Evolutionary conservation across 768 basidiomycete genomes (phyloP), one percentile per base, ranked within the genome.

Genomic region (Termitomyces sp.): DNA sequence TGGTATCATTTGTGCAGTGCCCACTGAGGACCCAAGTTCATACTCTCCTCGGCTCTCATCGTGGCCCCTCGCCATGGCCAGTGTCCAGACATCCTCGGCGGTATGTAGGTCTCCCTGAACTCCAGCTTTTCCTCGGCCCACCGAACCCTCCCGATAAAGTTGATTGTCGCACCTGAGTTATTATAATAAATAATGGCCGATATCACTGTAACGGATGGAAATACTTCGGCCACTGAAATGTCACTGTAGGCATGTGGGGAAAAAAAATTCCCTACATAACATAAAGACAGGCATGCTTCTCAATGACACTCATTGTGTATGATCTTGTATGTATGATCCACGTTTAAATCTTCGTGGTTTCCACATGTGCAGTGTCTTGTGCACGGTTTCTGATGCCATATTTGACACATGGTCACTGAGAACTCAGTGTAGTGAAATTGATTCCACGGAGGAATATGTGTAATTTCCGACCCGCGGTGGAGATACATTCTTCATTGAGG

Each of bases 401-500:
- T 61, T 57, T 73, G 72, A 73, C 72, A 72, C 71, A 73, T 70
- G 72, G 69, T 50, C 63, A 64, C 68, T 64, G 67, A 68, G 71
- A 74, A 74, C 64, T 65, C 68, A 73, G 55, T 53, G 56, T 58
- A 57, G 64, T 64, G 42, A 57, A 60, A 58, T 62, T 66, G 73
- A 66, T 71, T 74, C 75, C 76, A 76, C 73, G 75, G 74, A 74
- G 71, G 69, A 69, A 70, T 61, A 52, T 60, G 50, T 63, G 52
- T 63, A 55, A 70, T 70, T 69, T 69, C 73, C 71, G 71, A 70
- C 69, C 74, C 76, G 73, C 75, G 74, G 75, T 75, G 75, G 74
- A 67, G 63, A 66, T 67, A 63, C 53, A 48, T 54, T 46, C 57
- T 40, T 52, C 54, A 63, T 46, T n/a, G 59, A 28, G 35, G 15